phyloP scores from a whole-genome alignment of 2,329 filamentous ascomycete species.

The Lasiodiplodia hormozganensis region DNA sequence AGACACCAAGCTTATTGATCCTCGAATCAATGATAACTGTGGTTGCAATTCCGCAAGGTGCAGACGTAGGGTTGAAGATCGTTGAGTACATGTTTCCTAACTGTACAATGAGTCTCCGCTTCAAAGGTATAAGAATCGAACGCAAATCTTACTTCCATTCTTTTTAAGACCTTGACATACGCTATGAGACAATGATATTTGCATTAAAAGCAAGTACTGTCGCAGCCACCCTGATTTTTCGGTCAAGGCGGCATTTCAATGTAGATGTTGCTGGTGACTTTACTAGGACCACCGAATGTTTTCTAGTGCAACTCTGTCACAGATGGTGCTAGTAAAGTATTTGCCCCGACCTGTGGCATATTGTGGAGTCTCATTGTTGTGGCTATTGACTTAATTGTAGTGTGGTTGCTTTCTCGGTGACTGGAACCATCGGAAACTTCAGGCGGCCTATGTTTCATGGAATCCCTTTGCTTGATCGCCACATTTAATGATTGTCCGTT shows the following conservation, averaged over 20 bases:
- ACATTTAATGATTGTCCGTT: neutral
- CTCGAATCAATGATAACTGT: constrained; percentile 21
- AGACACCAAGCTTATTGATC: constrained; percentile 30
- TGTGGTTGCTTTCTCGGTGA: neutral
- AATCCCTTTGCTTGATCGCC: too few species aligned
- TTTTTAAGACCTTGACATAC: neutral
- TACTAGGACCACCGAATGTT: neutral
- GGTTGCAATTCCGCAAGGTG: constrained; percentile 27
- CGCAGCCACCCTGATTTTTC: neutral
- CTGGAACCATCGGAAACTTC: neutral
- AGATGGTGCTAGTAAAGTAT: neutral
- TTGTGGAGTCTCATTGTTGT: neutral
- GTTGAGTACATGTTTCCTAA: constrained; percentile 29
- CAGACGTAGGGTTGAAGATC: constrained; percentile 32
- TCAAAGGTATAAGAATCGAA: too few species aligned
- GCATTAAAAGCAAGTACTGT: constrained; percentile 1
- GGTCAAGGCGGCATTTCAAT: constrained; percentile 6
- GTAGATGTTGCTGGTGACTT: neutral
- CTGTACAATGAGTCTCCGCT: neutral
- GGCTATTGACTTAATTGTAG: constrained; percentile 1
- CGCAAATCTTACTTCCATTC: constrained; percentile 15
- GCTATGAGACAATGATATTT: neutral
- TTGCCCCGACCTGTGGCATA: neutral
- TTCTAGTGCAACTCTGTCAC: neutral
- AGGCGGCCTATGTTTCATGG: neutral